Percentiles rank a stretch among this genome's conserved stretches.
Evolutionary conservation across 768 basidiomycete genomes (phyloP).

Genomic region (Exidia glandulosa): DNA sequence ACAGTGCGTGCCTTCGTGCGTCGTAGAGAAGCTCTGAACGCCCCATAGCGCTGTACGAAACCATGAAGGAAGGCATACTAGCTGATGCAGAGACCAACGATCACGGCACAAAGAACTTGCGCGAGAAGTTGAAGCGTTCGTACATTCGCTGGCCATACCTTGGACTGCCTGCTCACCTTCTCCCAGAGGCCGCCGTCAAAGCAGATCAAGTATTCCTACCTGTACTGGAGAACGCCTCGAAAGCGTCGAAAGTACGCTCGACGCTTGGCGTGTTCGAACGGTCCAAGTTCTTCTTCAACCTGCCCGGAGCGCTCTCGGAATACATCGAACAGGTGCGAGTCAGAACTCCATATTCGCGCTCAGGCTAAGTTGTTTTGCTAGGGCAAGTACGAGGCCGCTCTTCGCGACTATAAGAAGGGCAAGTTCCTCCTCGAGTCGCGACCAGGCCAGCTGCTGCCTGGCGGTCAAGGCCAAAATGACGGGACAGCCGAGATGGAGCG

Average conservation of each 20-base stretch:
- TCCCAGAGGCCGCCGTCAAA: slow-evolving; percentile 74
- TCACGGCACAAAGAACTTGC: slow-evolving; percentile 70
- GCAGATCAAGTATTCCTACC: slow-evolving; percentile 95
- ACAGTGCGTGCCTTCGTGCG: slow-evolving; percentile 40
- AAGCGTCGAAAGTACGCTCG: slow-evolving; percentile 83
- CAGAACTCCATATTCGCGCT: not conserved
- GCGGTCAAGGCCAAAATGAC: slow-evolving; percentile 33
- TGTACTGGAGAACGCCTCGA: slow-evolving; percentile 88
- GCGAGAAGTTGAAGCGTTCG: slow-evolving; percentile 78
- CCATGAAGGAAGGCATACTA: slow-evolving; percentile 87
- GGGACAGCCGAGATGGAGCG: slow-evolving; percentile 37
- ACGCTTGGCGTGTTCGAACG: slow-evolving; percentile 93
- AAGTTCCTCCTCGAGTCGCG: slow-evolving; percentile 81
- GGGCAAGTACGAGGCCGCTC: slow-evolving; percentile 89
- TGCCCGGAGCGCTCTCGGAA: slow-evolving; percentile 85
- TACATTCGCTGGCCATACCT: not conserved
- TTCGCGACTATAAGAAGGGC: slow-evolving; percentile 96
- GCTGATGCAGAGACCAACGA: slow-evolving; percentile 49
- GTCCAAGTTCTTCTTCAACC: slow-evolving; percentile 96
- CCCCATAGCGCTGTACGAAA: slow-evolving; percentile 83
- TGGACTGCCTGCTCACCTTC: not conserved
- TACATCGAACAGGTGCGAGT: slow-evolving; percentile 72
- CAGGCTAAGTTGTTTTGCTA: slow-evolving; percentile 19
- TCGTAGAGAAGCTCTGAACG: no score
- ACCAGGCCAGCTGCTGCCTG: slow-evolving; percentile 74